Evolutionary conservation across 768 basidiomycete genomes (phyloP).

Genomic region (Auricularia sp.): DNA sequence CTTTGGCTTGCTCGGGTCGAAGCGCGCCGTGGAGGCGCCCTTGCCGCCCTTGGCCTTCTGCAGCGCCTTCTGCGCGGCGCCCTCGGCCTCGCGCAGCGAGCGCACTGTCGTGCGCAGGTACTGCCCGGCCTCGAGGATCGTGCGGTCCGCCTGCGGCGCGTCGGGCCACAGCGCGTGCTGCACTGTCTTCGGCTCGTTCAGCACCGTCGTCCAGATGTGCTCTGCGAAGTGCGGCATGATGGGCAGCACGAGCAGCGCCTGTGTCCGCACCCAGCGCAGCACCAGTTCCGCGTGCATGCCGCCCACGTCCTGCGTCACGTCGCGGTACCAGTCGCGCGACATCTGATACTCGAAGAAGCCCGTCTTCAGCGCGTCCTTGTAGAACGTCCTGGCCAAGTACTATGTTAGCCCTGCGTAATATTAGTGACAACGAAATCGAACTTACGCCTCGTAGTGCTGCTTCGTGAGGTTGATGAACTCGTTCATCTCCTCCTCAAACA

Average conservation of each 20-base stretch:
- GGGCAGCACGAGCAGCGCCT: conserved; percentile 74
- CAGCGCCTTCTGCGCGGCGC: conserved; percentile 65
- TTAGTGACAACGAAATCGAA: conserved; percentile 7
- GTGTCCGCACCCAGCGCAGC: conserved; percentile 69
- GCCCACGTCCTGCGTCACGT: conserved; percentile 66
- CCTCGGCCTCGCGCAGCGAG: conserved; percentile 82
- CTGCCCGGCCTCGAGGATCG: conserved; percentile 56
- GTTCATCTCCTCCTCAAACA: conserved; percentile 88
- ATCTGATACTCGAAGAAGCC: conserved; percentile 95
- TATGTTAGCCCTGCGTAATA: background rate
- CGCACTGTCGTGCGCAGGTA: conserved; percentile 93
- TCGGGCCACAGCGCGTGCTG: conserved; percentile 82
- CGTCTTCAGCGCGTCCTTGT: conserved; percentile 90
- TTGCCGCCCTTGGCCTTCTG: conserved; percentile 60
- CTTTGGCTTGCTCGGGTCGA: conserved; percentile 80
- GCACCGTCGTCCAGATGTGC: conserved; percentile 71
- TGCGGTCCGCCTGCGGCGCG: conserved; percentile 44
- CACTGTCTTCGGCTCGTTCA: conserved; percentile 64
- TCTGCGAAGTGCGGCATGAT: conserved; percentile 92
- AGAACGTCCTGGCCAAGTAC: conserved; percentile 57
- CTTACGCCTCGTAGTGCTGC: conserved; percentile 71
- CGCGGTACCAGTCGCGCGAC: conserved; percentile 90
- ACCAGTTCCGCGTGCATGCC: conserved; percentile 91
- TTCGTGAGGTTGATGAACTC: conserved; percentile 76
- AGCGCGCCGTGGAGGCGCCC: conserved; percentile 37